Base-by-base conservation (phyloP, 371 early-diverging fungal genomes). In the Syncephalis plumigaleata region DNA sequence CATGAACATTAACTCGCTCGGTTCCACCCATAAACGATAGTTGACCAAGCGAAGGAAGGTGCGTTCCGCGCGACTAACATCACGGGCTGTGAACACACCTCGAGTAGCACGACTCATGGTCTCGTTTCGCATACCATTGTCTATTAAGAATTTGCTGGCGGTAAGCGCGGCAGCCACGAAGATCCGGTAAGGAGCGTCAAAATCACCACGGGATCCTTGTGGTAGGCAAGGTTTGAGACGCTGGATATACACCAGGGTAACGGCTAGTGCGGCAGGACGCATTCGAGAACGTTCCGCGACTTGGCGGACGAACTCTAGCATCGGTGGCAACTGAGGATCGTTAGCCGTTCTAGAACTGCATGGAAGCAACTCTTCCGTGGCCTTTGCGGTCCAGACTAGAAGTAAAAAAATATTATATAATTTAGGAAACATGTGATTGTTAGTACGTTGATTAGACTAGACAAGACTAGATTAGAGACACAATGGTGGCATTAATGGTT, bases 111-210 rank as follows among this genome's bases (percentile, higher is more conserved):
- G 65, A 8, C 74, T 73, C 20, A 83, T 66, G 40, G 63, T 59
- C 43, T 68, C 72, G 44, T 75, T 75, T 37, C 79, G 64, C 13
- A 67, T 61, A 42, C 69, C 68, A 20, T 78, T 74, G 46, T 80
- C 75, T 26, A 67, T 66, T 39, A 74, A 49, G 50, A 70, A 77
- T 60, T 73, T 84, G 39, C 74, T 74, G 2, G 81, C 81, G 1
- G 75, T 69, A 27, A 84, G 56, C 40, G 81, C 61, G 4, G 84
- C 75, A 0, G 79, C 79, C 31, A 84, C 49, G 49, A 84, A 81
- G 27, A 84, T 68, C 39, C 77, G 68, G 55, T 80, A 78, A n/a
- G 81, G 81, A 16, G 84, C 80, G 50, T 80, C 84, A 13, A 69
- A 61, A 45, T 77, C 73, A 15, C 81, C 81, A 36, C 73, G 70